Conservation (phyloP, 2,329 filamentous ascomycete genomes). For the Aspergillus ibericus region DNA sequence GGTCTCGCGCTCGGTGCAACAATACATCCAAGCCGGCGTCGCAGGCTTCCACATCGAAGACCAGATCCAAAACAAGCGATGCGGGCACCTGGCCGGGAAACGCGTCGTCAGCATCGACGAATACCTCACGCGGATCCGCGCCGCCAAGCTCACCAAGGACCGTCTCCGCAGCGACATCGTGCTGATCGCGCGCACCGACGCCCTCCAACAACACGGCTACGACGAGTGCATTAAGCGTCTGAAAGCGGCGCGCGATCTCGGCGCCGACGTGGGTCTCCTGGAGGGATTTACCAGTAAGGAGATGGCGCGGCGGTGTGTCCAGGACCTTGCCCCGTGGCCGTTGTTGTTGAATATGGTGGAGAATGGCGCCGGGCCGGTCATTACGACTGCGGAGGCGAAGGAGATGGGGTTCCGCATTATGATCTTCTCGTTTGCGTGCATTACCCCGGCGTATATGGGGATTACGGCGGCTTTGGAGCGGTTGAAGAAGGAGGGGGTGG, state of each 20-base stretch:
- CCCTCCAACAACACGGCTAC: constrained; percentile 39
- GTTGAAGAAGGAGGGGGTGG: constrained; percentile 38
- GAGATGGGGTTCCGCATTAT: constrained; percentile 46
- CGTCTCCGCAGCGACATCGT: constrained; percentile 41
- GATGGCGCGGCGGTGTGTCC: constrained; percentile 35
- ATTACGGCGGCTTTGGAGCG: constrained; percentile 36
- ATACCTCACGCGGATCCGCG: constrained; percentile 38
- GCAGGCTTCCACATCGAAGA: constrained; percentile 60
- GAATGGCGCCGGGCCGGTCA: constrained; percentile 40
- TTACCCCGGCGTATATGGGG: constrained; percentile 39
- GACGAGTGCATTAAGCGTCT: constrained; percentile 42
- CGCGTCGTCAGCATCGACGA: constrained; percentile 38
- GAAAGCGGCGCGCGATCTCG: constrained; percentile 39
- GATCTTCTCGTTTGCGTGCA: constrained; percentile 42
- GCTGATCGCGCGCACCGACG: constrained; percentile 47
- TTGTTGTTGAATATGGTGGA: constrained; percentile 48
- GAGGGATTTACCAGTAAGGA: constrained; percentile 42
- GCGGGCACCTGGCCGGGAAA: constrained; percentile 43
- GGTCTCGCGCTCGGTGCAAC: constrained; percentile 49
- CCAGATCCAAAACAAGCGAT: constrained; percentile 49
- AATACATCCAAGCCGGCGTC: constrained; percentile 54
- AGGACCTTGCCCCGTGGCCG: constrained; percentile 41
- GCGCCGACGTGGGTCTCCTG: constrained; percentile 44
- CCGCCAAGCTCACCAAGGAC: constrained; percentile 37
- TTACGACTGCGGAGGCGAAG: constrained; percentile 39